Percentiles rank a stretch among this genome's conserved stretches.
These are phyloP conservation scores for Onygena corvina DNA, from an alignment of 2,329 filamentous ascomycete genomes.

Conservation along the genomic window DNA sequence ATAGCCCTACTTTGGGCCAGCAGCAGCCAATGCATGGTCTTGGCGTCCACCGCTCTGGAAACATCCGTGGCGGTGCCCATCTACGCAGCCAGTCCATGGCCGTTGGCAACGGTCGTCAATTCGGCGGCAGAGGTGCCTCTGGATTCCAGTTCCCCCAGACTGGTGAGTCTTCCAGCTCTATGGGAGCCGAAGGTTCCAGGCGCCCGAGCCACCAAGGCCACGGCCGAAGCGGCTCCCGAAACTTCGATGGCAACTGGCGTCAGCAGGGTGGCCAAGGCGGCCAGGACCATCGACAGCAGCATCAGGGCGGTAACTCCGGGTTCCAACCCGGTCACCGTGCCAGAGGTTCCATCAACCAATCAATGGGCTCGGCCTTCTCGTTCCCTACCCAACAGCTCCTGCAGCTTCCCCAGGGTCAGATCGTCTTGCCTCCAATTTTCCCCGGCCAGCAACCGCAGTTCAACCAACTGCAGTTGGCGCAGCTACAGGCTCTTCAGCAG, in stretches of 20 bases:
- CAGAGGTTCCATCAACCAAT: conserved; percentile 75
- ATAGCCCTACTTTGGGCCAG: conserved; percentile 18
- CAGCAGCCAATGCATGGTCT: conserved; percentile 48
- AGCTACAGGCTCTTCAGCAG: conserved; percentile 54
- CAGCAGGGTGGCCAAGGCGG: conserved; percentile 52
- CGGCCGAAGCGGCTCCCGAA: conserved; percentile 69
- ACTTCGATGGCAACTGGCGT: conserved; percentile 97
- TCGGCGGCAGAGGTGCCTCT: conserved; percentile 52
- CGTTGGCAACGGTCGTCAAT: conserved; percentile 52
- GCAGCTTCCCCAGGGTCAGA: conserved; percentile 70
- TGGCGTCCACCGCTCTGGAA: conserved; percentile 58
- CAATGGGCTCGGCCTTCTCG: conserved; percentile 66
- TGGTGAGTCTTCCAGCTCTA: conserved; percentile 40
- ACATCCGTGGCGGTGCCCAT: conserved; percentile 72
- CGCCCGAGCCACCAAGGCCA: conserved; percentile 48
- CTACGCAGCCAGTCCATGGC: conserved; percentile 40
- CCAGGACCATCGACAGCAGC: conserved; percentile 46
- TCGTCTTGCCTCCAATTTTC: conserved; percentile 75
- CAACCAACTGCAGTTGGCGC: conserved; percentile 68
- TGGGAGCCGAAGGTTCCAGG: conserved; percentile 31
- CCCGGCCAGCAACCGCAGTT: conserved; percentile 65
- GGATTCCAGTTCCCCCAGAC: conserved; percentile 57
- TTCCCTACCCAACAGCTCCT: conserved; percentile 80
- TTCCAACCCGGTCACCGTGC: conserved; percentile 90
- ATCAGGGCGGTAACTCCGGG: conserved; percentile 55